Base-by-base conservation (phyloP, 768 basidiomycete species). In the Pleurotus djamor region DNA sequence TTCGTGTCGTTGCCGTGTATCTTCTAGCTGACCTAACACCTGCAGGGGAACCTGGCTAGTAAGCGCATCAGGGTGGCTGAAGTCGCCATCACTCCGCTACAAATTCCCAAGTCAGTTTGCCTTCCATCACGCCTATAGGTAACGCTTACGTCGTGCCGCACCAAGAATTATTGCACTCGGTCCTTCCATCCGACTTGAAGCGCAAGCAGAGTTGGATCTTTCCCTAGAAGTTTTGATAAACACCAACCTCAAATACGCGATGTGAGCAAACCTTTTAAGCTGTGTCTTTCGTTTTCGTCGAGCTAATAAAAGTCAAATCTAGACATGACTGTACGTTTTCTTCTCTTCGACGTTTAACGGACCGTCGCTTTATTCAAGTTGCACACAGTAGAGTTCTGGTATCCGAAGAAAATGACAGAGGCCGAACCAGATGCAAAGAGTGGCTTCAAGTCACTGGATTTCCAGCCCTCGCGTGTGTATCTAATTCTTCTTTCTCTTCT, bases 321-420 rank as follows among this genome's bases (percentile, higher is more conserved):
- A 43, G 41, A 1, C 1, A 43, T 10, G 10, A 43, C 9, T 10
- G 21, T 44, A n/a, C 43, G 12, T 1, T 9, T 41, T n/a, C 44
- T 28, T n/a, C n/a, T n/a, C 10, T 7, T 43, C n/a, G n/a, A n/a
- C n/a, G n/a, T n/a, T n/a, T n/a, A n/a, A n/a, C n/a, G n/a, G n/a
- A n/a, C n/a, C n/a, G n/a, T n/a, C n/a, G n/a, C n/a, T n/a, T n/a
- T n/a, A n/a, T n/a, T n/a, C n/a, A n/a, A n/a, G n/a, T n/a, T n/a
- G n/a, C n/a, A n/a, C n/a, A 6, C n/a, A 47, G 54, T 56, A 12
- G 54, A 56, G 28, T 56, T 56, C 45, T 47, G 45, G 45, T 47
- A 56, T 28, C 54, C 54, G 2, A 56, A 56, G 41, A 44, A 56
- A 9, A 8, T 56, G 17, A 17, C 37, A 17, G 37, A 41, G 3